Percentiles rank a stretch among this genome's conserved stretches.
Evolutionary conservation across 1,284 basidiomycete genomes (phyloP).

Genomic region (Earliella scabrosa): DNA sequence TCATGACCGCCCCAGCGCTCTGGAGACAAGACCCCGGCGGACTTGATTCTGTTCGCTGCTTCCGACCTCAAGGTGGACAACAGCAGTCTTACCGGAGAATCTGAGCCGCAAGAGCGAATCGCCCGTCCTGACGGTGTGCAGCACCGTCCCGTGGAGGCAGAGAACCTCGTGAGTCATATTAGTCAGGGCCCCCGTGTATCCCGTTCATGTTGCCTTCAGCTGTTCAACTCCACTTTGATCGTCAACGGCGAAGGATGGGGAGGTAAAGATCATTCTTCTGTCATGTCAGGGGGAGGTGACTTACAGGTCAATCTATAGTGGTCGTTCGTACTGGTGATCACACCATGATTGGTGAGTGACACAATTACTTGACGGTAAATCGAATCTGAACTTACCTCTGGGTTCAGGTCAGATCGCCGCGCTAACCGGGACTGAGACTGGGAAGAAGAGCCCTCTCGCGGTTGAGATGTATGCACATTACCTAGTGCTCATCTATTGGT

Average conservation of each 20-base stretch:
- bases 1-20: constrained; percentile 56
- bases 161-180: constrained; percentile 55
- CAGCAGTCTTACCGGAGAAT: constrained; percentile 71
- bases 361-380: not conserved
- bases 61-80: constrained; percentile 73
- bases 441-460: constrained; percentile 67
- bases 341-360: constrained; percentile 58
- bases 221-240: constrained; percentile 69
- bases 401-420: constrained; percentile 62
- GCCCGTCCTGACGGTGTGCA: constrained; percentile 50
- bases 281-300: not conserved
- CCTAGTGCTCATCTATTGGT: not conserved
- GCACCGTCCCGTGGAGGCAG: constrained; percentile 60
- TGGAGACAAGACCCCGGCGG: constrained; percentile 74
- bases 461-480: constrained; percentile 60
- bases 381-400: constrained; percentile 1
- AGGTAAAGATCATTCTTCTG: constrained; percentile 41
- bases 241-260: constrained; percentile 75
- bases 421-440: constrained; percentile 63
- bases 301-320: constrained; percentile 44
- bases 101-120: constrained; percentile 66
- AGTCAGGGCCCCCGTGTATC: not conserved
- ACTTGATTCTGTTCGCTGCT: constrained; percentile 60
- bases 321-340: constrained; percentile 71
- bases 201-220: constrained; percentile 36